Evolutionary conservation across 73 alveolate genomes (phyloP), one percentile per base, ranked within the genome.

Genomic region (Paraurostyla sp.): DNA sequence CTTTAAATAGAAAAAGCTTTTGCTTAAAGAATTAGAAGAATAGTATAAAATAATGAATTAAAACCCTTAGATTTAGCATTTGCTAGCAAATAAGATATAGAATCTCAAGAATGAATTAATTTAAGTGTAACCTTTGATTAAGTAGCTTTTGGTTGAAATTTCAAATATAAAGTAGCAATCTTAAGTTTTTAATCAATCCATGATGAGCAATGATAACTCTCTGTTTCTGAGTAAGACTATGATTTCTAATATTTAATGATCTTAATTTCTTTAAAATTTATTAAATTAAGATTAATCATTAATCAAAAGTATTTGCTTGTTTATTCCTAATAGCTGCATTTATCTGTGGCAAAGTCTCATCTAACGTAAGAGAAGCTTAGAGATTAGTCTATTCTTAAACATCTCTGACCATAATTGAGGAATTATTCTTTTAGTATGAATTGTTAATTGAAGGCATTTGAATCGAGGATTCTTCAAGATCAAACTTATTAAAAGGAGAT

Each of bases 1-100:
- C 41, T 65, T 65, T 40, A 65, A 65, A 38, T 38, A 65, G 16
- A 65, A 65, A 40, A 65, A 65, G 25, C 36, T 65, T 9, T 40
- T 65, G 33, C 58, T 65, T 16, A 65, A 65, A 38, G 82, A 65
- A 38, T n/a, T 65, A 3, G 82, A 65, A 23, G 82, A 65, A 7
- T 22, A 65, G 41, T 65, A 6, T 22, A 65, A 35, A 15, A 15
- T 22, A 22, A 65, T 40, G 56, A 13, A 15, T 6, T 11, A 22
- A 15, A 65, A 40, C 41, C 58, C 82, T 18, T 38, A 33, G 13
- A 18, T 65, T 15, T 65, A 65, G 41, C 36, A 38, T 11, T 13
- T 65, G 58, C 33, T 65, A 6, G 41, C 25, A 22, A 15, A 65
- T 38, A 65, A 65, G 36, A 38, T 38, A 11, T 18, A 11, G 25